Percentiles rank a stretch among this genome's conserved stretches.
phyloP scores from a whole-genome alignment of 2,329 filamentous ascomycete genomes.

The Diaporthe longicolla region DNA sequence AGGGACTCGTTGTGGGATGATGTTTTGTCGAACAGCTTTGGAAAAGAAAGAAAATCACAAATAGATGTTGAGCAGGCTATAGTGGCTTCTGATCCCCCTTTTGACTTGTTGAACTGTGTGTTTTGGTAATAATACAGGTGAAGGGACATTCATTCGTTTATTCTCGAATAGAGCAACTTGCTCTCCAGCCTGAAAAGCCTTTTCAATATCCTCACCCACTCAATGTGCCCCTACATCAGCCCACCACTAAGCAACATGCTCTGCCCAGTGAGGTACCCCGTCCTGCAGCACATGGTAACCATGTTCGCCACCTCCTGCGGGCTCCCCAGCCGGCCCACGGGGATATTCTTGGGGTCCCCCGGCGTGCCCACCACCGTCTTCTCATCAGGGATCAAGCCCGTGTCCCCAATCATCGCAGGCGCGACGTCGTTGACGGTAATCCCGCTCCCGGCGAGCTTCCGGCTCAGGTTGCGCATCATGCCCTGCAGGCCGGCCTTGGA shows the following conservation, averaged over 20 bases:
- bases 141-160: background rate
- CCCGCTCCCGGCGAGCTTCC: slow-evolving; percentile 70
- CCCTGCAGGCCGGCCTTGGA: slow-evolving; percentile 74
- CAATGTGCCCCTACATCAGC: slow-evolving; percentile 55
- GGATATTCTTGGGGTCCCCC: slow-evolving; percentile 72
- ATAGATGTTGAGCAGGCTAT: background rate
- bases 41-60: background rate
- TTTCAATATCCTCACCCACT: background rate
- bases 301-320: slow-evolving; percentile 73
- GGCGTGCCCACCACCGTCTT: slow-evolving; percentile 65
- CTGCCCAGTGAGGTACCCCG: slow-evolving; percentile 73
- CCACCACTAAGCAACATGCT: slow-evolving; percentile 67
- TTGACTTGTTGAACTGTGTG: background rate
- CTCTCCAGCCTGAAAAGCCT: background rate
- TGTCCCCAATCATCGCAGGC: slow-evolving; percentile 77
- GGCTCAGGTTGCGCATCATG: slow-evolving; percentile 76
- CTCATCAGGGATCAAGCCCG: slow-evolving; percentile 73
- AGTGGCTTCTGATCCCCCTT: background rate
- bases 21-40: background rate
- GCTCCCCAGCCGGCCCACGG: slow-evolving; percentile 69
- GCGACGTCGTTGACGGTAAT: slow-evolving; percentile 79
- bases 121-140: background rate
- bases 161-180: background rate
- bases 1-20: no score
- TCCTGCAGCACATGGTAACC: slow-evolving; percentile 71